Percentiles rank a stretch among this genome's conserved stretches.
Evolutionary conservation across 2,329 filamentous ascomycete genomes (phyloP).

Genomic region (Plectosphaerella plurivora): DNA sequence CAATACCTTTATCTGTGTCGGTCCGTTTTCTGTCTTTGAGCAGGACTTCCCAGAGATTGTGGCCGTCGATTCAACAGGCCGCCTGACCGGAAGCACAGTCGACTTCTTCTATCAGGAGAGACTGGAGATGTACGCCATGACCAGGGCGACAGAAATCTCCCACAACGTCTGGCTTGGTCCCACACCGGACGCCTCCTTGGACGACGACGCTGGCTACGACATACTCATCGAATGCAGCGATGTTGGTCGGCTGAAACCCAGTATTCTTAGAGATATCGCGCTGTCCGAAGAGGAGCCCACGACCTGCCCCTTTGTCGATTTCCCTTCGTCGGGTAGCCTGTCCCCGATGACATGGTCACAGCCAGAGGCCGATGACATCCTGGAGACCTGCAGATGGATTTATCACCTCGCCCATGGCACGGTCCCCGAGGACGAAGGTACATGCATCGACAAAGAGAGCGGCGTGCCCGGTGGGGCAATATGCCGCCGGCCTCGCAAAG

Average conservation of each 20-base stretch:
- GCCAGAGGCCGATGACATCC: conserved; percentile 74
- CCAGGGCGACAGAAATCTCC: conserved; percentile 80
- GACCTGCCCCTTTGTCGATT: conserved; percentile 56
- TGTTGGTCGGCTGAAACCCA: conserved; percentile 69
- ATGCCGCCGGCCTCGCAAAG: conserved; percentile 48
- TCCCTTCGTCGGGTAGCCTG: conserved; percentile 92
- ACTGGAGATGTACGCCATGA: conserved; percentile 91
- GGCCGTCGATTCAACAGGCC: conserved; percentile 67
- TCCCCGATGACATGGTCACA: conserved; percentile 80
- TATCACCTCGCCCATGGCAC: conserved; percentile 73
- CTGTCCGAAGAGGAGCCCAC: conserved; percentile 40
- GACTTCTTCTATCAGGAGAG: conserved; percentile 90
- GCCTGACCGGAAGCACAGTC: conserved; percentile 70
- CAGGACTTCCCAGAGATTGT: conserved; percentile 65
- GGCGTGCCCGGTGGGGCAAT: conserved; percentile 46
- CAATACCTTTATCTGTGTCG: conserved; percentile 75
- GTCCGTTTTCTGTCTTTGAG: conserved; percentile 69
- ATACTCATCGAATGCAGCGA: conserved; percentile 88
- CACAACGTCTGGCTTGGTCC: conserved; percentile 88
- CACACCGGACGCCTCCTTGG: conserved; percentile 65
- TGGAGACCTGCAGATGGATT: conserved; percentile 88
- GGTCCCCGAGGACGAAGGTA: conserved; percentile 16
- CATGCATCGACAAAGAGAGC: conserved; percentile 38
- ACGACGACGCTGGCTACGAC: conserved; percentile 65
- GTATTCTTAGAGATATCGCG: conserved; percentile 59